Evolutionary conservation across 148 eudicot genomes (phyloP).

Genomic region (Silene uniflora): DNA sequence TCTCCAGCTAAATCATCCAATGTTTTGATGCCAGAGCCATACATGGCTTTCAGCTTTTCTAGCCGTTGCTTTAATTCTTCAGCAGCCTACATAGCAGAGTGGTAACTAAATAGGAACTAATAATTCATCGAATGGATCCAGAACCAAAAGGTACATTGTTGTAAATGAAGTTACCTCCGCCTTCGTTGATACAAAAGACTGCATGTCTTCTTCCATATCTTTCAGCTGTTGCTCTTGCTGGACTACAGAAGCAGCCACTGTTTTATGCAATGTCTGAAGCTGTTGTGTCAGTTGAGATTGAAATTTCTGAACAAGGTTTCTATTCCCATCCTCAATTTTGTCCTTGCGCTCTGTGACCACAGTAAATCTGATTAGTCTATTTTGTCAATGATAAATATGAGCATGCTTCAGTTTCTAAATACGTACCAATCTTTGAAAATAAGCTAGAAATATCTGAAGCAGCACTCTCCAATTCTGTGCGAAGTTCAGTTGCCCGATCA

Average conservation of each 20-base stretch:
- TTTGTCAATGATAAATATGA: not conserved
- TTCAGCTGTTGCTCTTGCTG: conserved; percentile 90
- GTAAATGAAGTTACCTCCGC: conserved; percentile 49
- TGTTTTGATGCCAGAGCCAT: conserved; percentile 76
- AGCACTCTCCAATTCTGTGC: conserved; percentile 83
- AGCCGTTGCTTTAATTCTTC: conserved; percentile 67
- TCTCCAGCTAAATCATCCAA: conserved; percentile 80
- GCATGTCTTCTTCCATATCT: conserved; percentile 96
- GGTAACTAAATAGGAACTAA: conserved; percentile 8
- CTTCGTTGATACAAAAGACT: conserved; percentile 91
- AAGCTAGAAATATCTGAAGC: conserved; percentile 84
- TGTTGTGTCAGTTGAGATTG: conserved; percentile 76
- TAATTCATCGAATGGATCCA: not conserved
- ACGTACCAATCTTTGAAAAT: conserved; percentile 87
- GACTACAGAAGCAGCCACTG: conserved; percentile 73
- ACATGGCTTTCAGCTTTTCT: conserved; percentile 66
- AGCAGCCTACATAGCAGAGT: conserved; percentile 57
- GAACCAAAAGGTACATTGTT: conserved; percentile 3
- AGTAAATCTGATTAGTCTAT: not conserved
- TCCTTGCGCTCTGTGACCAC: conserved; percentile 78
- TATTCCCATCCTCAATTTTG: conserved; percentile 85
- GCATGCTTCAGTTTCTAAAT: not conserved
- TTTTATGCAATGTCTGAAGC: conserved; percentile 82
- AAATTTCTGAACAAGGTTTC: conserved; percentile 71
- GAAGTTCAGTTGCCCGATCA: conserved; percentile 88